Percentiles rank a stretch among this genome's conserved stretches.
phyloP scores from a whole-genome alignment of 2,329 filamentous ascomycete genomes.

The Sarocladium oryzae region DNA sequence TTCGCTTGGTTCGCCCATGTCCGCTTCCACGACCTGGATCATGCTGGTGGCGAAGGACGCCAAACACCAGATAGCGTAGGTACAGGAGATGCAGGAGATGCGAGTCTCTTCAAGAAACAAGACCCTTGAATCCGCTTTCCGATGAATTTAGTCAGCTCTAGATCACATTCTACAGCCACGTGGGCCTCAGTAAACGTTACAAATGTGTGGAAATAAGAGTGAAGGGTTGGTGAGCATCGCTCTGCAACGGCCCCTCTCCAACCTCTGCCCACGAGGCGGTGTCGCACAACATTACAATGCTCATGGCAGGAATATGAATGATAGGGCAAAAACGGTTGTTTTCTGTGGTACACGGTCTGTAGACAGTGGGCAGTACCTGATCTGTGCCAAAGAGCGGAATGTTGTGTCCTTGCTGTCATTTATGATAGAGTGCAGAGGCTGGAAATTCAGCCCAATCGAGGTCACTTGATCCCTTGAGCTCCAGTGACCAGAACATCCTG shows the following conservation, averaged over 20 bases:
- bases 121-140: too few relatives aligned
- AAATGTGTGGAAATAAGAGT: background rate
- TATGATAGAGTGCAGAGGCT: background rate
- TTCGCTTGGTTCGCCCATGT: slow-evolving; percentile 54
- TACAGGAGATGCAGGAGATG: background rate
- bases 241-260: background rate
- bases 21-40: slow-evolving; percentile 29
- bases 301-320: background rate
- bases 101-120: background rate
- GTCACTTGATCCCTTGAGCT: too few relatives aligned
- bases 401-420: background rate
- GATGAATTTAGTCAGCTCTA: too few relatives aligned
- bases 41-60: background rate
- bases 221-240: background rate
- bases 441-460: too few relatives aligned
- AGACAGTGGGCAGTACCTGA: background rate
- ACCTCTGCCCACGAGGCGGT: background rate
- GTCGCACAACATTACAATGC: background rate
- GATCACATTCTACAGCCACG: background rate
- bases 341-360: background rate
- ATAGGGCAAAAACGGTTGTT: background rate
- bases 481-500: too few relatives aligned
- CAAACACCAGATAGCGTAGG: background rate
- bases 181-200: background rate
- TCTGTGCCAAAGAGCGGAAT: background rate